phyloP scores from a whole-genome alignment of 2,329 filamentous ascomycete genomes.

The Diaporthe sp. region DNA sequence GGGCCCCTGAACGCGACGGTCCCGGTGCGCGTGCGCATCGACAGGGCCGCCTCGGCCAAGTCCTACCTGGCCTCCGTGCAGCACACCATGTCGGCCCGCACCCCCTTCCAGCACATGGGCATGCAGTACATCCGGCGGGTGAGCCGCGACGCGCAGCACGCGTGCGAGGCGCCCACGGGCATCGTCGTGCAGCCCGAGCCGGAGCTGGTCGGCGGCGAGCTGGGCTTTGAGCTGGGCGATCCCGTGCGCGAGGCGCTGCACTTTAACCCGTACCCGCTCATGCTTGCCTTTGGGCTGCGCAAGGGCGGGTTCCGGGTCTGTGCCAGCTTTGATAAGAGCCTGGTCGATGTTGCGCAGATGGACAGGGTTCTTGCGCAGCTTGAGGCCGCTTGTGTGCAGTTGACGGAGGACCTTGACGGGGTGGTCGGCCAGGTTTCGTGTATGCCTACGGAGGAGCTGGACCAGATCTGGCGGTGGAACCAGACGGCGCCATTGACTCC shows the following conservation, averaged over 20 bases:
- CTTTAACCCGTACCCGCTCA: constrained; percentile 60
- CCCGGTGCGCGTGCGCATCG: constrained; percentile 54
- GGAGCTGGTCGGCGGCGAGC: constrained; percentile 29
- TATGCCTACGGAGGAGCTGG: constrained; percentile 48
- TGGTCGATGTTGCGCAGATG: constrained; percentile 50
- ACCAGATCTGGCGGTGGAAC: constrained; percentile 56
- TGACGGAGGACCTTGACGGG: constrained; percentile 40
- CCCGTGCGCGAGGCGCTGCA: constrained; percentile 42
- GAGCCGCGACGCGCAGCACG: constrained; percentile 49
- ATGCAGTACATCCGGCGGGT: constrained; percentile 58
- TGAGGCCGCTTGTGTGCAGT: constrained; percentile 41
- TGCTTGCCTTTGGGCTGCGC: constrained; percentile 56
- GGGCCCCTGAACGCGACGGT: constrained; percentile 59
- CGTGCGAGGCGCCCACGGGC: constrained; percentile 42
- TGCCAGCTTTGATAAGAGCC: constrained; percentile 53
- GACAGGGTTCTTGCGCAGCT: constrained; percentile 49
- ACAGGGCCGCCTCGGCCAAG: constrained; percentile 38
- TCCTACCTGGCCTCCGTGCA: constrained; percentile 36
- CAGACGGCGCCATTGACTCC: constrained; percentile 46
- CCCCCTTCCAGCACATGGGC: constrained; percentile 59
- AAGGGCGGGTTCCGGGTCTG: constrained; percentile 54
- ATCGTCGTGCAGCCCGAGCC: constrained; percentile 49
- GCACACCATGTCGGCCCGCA: constrained; percentile 47
- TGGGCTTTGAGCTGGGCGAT: constrained; percentile 36
- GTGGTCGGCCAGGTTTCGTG: constrained; percentile 48